phyloP scores from a whole-genome alignment of 1,284 basidiomycete species.

The Apiotrichum akiyoshidainum region DNA sequence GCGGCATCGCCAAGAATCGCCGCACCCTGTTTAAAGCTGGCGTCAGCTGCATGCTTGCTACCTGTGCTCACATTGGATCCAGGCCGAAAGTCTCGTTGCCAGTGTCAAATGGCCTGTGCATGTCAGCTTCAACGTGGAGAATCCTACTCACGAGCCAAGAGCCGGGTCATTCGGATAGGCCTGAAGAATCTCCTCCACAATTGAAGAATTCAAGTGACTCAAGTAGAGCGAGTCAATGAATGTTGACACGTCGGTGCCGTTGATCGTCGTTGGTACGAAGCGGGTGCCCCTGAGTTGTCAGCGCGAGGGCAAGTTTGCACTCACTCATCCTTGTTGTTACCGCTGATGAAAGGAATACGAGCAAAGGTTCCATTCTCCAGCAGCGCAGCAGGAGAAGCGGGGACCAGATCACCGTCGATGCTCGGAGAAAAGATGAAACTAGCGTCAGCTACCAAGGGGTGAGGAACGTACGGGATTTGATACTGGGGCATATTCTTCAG shows the following conservation, averaged over 20 bases:
- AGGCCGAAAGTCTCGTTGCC: constrained; percentile 43
- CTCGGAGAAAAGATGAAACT: constrained; percentile 20
- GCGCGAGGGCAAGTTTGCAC: background rate
- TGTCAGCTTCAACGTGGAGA: background rate
- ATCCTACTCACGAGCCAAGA: constrained; percentile 20
- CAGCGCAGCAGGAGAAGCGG: constrained; percentile 35
- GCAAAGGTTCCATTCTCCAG: constrained; percentile 36
- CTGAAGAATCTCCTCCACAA: constrained; percentile 19
- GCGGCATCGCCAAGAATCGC: constrained; percentile 32
- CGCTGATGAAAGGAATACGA: constrained; percentile 46
- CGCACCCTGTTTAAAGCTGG: constrained; percentile 23
- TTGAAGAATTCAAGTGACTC: constrained; percentile 16
- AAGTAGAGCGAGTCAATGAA: constrained; percentile 13
- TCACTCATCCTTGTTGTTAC: constrained; percentile 46
- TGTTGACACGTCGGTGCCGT: background rate
- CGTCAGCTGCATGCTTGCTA: constrained; percentile 1
- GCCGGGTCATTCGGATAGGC: constrained; percentile 32
- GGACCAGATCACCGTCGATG: constrained; percentile 45
- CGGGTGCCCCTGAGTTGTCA: constrained; percentile 29
- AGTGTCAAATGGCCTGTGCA: constrained; percentile 35
- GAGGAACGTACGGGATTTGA: background rate
- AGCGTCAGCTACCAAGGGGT: background rate
- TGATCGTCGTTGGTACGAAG: constrained; percentile 28
- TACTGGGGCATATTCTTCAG: background rate
- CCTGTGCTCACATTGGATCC: constrained; percentile 10